Percentiles rank a stretch among this genome's conserved stretches.
Conservation (phyloP, 2,329 filamentous ascomycete genomes). For the Penicillium sp. region DNA sequence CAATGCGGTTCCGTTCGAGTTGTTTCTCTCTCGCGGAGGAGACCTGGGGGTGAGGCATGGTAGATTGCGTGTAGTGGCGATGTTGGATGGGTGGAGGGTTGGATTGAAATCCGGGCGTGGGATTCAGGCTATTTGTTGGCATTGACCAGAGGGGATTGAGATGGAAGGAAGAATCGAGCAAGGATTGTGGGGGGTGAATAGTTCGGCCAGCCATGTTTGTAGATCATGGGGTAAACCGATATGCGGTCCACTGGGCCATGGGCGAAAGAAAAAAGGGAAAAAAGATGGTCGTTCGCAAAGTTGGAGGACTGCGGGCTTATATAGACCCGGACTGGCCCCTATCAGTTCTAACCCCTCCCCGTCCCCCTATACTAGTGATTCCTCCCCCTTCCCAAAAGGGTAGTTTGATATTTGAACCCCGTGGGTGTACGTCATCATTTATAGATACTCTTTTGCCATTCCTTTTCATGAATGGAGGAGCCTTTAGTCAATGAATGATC, state of each 20-base stretch:
- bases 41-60: not conserved
- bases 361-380: not conserved
- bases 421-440: not conserved
- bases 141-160: not conserved
- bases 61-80: not conserved
- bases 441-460: not conserved
- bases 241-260: not conserved
- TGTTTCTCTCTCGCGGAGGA: not conserved
- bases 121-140: not conserved
- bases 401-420: not conserved
- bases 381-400: not conserved
- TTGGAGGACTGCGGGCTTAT: not conserved
- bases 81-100: not conserved
- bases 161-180: not conserved
- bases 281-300: not conserved
- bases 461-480: no score
- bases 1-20: constrained; percentile 1
- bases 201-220: not conserved
- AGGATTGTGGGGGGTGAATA: not conserved
- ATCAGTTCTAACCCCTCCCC: not conserved
- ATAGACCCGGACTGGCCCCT: not conserved
- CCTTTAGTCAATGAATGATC: no score
- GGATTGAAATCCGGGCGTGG: not conserved
- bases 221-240: not conserved
- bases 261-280: not conserved